phyloP scores from a whole-genome alignment of 305 asterid genomes.

The Ilex paraguariensis region DNA sequence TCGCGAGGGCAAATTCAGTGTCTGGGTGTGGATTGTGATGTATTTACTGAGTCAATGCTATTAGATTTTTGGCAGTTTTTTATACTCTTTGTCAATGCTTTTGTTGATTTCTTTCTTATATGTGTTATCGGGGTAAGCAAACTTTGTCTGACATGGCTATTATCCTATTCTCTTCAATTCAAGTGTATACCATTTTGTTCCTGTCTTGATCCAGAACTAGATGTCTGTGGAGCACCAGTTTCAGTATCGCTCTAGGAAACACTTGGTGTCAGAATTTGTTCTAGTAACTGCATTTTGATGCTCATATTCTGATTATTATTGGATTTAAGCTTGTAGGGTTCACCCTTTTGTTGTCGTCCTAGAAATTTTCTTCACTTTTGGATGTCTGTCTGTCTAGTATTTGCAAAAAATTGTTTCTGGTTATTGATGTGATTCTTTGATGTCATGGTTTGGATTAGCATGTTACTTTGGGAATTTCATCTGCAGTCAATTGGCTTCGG shows the following conservation, averaged over 20 bases:
- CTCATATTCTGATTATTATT: no score
- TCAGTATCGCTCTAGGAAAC: no score
- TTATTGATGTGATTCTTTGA: not conserved
- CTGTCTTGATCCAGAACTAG: no score
- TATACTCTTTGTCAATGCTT: not conserved
- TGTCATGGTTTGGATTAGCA: not conserved
- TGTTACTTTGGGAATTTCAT: not conserved
- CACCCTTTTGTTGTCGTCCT: no score
- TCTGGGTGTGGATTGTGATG: not conserved
- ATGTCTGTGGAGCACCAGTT: no score
- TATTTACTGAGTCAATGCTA: not conserved
- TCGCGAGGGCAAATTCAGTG: not conserved
- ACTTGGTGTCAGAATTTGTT: no score
- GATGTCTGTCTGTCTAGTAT: no score
- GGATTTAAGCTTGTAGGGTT: no score
- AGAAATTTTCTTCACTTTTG: no score
- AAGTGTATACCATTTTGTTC: no score
- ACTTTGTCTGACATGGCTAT: not conserved
- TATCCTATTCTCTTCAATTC: no score
- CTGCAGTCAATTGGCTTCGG: not conserved
- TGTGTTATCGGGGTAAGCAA: not conserved
- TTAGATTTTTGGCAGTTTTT: not conserved
- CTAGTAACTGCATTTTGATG: no score
- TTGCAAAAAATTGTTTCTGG: not conserved
- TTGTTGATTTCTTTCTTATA: not conserved